Conservation (phyloP, 148 eudicot species). For the Rhododendron ferrugineum region DNA sequence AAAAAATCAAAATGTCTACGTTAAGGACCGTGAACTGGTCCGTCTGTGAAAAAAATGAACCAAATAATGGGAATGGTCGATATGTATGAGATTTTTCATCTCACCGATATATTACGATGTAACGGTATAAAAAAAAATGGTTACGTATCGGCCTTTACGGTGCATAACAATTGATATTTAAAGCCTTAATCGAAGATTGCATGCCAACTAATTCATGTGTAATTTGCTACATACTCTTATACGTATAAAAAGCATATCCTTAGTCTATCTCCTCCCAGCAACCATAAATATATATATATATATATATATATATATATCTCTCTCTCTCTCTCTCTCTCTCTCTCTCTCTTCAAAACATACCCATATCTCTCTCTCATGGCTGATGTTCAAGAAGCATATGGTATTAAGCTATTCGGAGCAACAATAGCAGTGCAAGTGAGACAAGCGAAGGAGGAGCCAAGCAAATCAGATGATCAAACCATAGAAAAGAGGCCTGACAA, state of each 20-base stretch:
- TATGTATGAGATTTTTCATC: too few species aligned
- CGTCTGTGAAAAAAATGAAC: too few species aligned
- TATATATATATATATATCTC: too few species aligned
- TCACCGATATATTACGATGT: too few species aligned
- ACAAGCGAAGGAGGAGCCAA: constrained; percentile 23
- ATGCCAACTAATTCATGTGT: neutral
- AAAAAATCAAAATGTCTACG: too few species aligned
- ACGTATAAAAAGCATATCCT: neutral
- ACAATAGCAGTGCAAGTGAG: constrained; percentile 41
- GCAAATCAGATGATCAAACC: constrained; percentile 18
- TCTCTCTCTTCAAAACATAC: neutral
- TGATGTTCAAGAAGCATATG: constrained; percentile 20
- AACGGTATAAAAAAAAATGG: too few species aligned
- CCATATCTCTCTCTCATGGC: constrained; percentile 14
- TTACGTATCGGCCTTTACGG: neutral
- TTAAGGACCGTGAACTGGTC: too few species aligned
- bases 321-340: too few species aligned
- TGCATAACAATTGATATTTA: neutral
- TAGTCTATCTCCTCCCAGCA: constrained; percentile 7
- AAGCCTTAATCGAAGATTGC: neutral
- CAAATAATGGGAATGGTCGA: too few species aligned
- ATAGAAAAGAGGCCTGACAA: constrained; percentile 54
- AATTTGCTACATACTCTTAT: neutral
- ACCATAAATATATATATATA: too few species aligned
- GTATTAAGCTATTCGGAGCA: constrained; percentile 61